Conservation (phyloP, 2,329 filamentous ascomycete genomes). For the Aschersonia sp. region DNA sequence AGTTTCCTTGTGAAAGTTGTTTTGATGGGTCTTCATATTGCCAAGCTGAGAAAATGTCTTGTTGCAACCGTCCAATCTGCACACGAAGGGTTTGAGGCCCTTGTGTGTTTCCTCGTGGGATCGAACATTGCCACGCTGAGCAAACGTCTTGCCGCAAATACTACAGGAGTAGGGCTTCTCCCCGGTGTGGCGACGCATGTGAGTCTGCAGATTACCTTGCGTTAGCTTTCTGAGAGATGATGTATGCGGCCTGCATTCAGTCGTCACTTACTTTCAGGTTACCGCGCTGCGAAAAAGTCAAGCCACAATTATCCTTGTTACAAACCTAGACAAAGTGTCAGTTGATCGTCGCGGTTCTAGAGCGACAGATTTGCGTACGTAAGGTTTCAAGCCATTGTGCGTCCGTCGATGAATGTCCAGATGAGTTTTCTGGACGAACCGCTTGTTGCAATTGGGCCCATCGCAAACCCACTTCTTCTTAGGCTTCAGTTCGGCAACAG, state of each 20-base stretch:
- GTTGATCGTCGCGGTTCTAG: conserved; percentile 1
- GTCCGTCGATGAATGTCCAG: conserved; percentile 77
- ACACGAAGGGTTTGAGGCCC: conserved; percentile 63
- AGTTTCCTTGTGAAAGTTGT: conserved; percentile 76
- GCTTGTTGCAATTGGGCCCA: conserved; percentile 61
- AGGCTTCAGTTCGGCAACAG: conserved; percentile 12
- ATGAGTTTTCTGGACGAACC: conserved; percentile 84
- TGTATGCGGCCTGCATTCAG: background rate
- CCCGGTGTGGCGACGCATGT: conserved; percentile 75
- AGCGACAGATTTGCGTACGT: conserved; percentile 40
- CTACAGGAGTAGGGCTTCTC: conserved; percentile 74
- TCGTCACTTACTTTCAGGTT: conserved; percentile 59
- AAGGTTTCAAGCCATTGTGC: conserved; percentile 84
- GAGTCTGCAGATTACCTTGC: conserved; percentile 42
- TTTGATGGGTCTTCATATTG: conserved; percentile 91
- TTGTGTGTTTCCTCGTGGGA: conserved; percentile 73
- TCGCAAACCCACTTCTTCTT: conserved; percentile 59
- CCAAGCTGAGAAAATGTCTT: conserved; percentile 85
- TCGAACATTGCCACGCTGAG: conserved; percentile 72
- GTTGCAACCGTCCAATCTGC: conserved; percentile 67
- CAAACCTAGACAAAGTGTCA: conserved; percentile 37
- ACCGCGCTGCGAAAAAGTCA: conserved; percentile 76
- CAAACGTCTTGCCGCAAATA: conserved; percentile 67
- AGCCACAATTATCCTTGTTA: conserved; percentile 56
- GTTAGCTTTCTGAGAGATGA: background rate